phyloP scores from a whole-genome alignment of 2,329 filamentous ascomycete species.

The Fusarium papillatum region DNA sequence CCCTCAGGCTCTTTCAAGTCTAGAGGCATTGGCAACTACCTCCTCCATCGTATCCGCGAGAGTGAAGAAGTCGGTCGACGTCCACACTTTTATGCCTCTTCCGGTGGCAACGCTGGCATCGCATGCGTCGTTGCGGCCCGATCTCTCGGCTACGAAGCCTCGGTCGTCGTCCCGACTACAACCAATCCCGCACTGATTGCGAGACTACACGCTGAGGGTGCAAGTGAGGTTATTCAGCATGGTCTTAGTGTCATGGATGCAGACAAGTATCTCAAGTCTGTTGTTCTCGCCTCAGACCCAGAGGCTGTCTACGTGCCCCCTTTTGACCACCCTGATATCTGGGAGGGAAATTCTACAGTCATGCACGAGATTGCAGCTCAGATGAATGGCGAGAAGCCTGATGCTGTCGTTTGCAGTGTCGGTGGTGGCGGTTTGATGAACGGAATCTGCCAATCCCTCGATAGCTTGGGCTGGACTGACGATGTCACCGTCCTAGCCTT shows the following conservation, averaged over 20 bases:
- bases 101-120: constrained; percentile 85
- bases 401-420: constrained; percentile 80
- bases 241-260: constrained; percentile 79
- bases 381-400: constrained; percentile 72
- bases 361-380: constrained; percentile 60
- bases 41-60: constrained; percentile 61
- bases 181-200: constrained; percentile 77
- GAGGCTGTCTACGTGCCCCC: constrained; percentile 73
- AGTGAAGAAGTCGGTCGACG: constrained; percentile 18
- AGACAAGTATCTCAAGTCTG: constrained; percentile 70
- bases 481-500: constrained; percentile 72
- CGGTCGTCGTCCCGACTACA: constrained; percentile 77
- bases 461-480: constrained; percentile 36
- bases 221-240: constrained; percentile 71
- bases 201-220: constrained; percentile 75
- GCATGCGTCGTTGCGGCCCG: constrained; percentile 81
- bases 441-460: constrained; percentile 77
- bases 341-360: constrained; percentile 72
- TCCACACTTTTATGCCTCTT: constrained; percentile 79
- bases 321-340: constrained; percentile 76
- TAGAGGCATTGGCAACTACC: constrained; percentile 79
- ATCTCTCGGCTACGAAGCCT: constrained; percentile 72
- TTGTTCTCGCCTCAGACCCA: constrained; percentile 59
- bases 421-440: constrained; percentile 87
- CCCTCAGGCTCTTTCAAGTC: constrained; percentile 90